Conservation (phyloP, 2,329 filamentous ascomycete species). For the Aspergillus udagawae region DNA sequence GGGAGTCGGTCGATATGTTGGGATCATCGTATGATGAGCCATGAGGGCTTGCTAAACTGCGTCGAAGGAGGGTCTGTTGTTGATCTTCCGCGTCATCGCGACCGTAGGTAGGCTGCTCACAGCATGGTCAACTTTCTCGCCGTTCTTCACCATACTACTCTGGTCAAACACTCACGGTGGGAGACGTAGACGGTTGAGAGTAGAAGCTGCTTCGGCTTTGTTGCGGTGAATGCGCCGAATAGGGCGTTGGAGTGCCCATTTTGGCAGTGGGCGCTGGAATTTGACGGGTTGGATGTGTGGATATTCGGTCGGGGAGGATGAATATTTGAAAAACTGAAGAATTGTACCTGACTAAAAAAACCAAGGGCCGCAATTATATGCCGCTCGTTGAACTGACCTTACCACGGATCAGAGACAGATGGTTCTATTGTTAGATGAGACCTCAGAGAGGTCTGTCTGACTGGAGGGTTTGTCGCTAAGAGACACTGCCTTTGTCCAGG, state of each 20-base stretch:
- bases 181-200: constrained; percentile 1
- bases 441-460: neutral
- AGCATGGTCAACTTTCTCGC: neutral
- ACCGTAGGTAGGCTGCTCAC: constrained; percentile 6
- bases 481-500: neutral
- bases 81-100: constrained; percentile 12
- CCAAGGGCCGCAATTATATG: neutral
- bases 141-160: neutral
- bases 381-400: neutral
- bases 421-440: neutral
- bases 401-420: neutral
- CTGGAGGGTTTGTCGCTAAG: neutral
- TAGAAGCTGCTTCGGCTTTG: constrained; percentile 7
- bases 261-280: neutral
- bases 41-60: constrained; percentile 40
- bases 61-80: constrained; percentile 25
- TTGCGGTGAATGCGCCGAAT: neutral
- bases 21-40: constrained; percentile 46
- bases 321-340: neutral
- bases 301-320: neutral
- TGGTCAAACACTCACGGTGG: neutral
- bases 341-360: neutral
- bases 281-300: neutral
- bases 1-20: constrained; percentile 35
- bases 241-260: constrained; percentile 1